Base-by-base conservation (phyloP, 1,284 basidiomycete species). In the Ceratorhiza oryzae-sativae region DNA sequence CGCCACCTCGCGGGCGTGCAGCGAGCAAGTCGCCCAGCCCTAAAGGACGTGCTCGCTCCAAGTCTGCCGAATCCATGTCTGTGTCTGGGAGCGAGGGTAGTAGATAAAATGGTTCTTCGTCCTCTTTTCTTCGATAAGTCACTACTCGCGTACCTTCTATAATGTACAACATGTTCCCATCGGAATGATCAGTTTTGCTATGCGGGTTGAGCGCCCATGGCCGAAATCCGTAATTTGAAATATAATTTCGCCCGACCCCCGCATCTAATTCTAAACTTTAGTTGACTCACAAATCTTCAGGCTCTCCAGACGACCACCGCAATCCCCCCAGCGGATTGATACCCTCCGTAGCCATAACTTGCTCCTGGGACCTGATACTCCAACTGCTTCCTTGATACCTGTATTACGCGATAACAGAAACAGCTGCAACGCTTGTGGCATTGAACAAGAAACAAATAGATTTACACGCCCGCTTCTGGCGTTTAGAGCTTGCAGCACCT, bases 41-140 rank as follows among this genome's bases (percentile, higher is more conserved):
- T 3, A 55, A 55, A 10, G 42, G 56, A 39, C 56, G 41, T 51
- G 32, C 53, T 23, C 51, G 65, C 18, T 70, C 65, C 9, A 30
- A 23, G n/a, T 70, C 65, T 30, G 36, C 41, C 3, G 65, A 41
- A 25, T 68, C 72, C 34, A 68, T 73, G 53, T 67, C 53, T 34
- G 65, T 60, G 20, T 59, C 61, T 46, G 65, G 65, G 18, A 56
- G 53, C 18, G 65, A 70, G 20, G 46, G 36, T 27, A 58, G 65
- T 41, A n/a, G 20, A 12, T 70, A 58, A 58, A 42, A 32, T 34
- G 20, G 9, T n/a, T 34, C 8, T 13, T n/a, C 10, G 15, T 30
- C 23, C 15, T 12, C 49, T n/a, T n/a, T n/a, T n/a, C n/a, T n/a
- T n/a, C n/a, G n/a, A n/a, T n/a, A 23, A 27, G 49, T 10, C 20